Base-by-base conservation (phyloP, 2,329 filamentous ascomycete genomes). In the Graphiopsis chlorocephala region DNA sequence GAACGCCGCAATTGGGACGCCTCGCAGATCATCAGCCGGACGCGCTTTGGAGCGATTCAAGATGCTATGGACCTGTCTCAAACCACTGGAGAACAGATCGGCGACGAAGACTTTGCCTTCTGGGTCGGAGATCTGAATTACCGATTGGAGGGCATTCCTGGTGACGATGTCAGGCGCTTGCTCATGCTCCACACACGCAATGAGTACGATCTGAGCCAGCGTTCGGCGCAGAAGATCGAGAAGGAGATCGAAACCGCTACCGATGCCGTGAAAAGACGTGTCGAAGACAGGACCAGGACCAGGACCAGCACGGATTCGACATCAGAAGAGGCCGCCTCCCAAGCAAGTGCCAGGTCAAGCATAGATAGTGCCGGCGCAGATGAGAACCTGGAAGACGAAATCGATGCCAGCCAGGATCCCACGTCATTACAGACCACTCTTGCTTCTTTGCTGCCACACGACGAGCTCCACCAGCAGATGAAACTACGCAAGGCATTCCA, bases 41-140 rank as follows among this genome's bases (percentile, higher is more conserved):
- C 92, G 1, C 88, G 87, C 67, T 98, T 98, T 72, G 86, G 90
- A 7, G 88, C 92, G 0, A 85, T 96, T 7, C 81, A 82, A 45
- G 85, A 89, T 65, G 81, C 84, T 0, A 88, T 90, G 10, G 86
- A 90, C 6, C 80, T 85, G 1, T 83, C 88, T 2, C 81, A 84
- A 65, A 78, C 74, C 2, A 75, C 78, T 42, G 87, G 88, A n/a
- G 86, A 89, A 25, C 85, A 82, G 38, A 89, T 99, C 68, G 93
- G 92, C 0, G 91, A 96, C 45, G 94, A 96, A 69, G 95, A 99
- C 73, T 93, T 97, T 78, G 88, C 89, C 0, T 97, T 99, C 73
- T 98, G 94, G 92, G 91, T 97, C 73, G 95, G 95, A 7, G 95
- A 99, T 76, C 83, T 99, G 48, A 99, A 99, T 75, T 99, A 97